Evolutionary conservation across 108 stramenopile genomes (phyloP).

Genomic region (Skeletonema marinoi): DNA sequence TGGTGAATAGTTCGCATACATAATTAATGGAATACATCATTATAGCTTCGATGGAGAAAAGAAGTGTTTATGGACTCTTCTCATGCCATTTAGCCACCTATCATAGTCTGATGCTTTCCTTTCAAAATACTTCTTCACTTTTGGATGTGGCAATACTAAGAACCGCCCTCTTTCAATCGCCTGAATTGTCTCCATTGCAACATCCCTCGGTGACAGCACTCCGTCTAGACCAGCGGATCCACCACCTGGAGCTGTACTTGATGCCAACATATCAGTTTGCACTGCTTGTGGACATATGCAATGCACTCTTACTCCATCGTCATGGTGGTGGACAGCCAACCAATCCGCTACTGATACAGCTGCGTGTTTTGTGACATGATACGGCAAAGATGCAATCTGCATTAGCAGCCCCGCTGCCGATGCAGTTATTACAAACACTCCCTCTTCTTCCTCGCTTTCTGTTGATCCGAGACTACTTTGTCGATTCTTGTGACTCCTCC

Average conservation of each 20-base stretch:
- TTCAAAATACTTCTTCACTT: conserved; percentile 16
- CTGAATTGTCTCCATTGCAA: conserved; percentile 11
- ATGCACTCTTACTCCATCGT: conserved; percentile 8
- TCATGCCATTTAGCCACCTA: conserved; percentile 24
- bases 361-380: conserved; percentile 27
- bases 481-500: conserved; percentile 1
- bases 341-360: conserved; percentile 33
- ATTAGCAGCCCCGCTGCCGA: conserved; percentile 25
- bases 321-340: conserved; percentile 7
- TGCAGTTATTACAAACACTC: conserved; percentile 30
- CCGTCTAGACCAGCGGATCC: conserved; percentile 20
- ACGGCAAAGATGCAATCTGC: conserved; percentile 11
- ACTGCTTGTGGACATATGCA: conserved; percentile 34
- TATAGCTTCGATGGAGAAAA: not conserved
- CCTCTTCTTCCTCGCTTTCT: not conserved
- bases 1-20: not conserved
- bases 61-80: conserved; percentile 2
- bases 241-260: not conserved
- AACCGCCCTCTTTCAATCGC: conserved; percentile 10
- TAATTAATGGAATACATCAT: not conserved
- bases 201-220: conserved; percentile 15
- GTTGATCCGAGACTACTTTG: not conserved
- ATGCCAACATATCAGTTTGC: conserved; percentile 17
- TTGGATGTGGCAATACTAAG: conserved; percentile 25
- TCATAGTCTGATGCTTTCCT: conserved; percentile 25